Evolutionary conservation across 768 basidiomycete species (phyloP), one percentile per base, ranked within the genome.

Genomic region (Mycena galericulata): DNA sequence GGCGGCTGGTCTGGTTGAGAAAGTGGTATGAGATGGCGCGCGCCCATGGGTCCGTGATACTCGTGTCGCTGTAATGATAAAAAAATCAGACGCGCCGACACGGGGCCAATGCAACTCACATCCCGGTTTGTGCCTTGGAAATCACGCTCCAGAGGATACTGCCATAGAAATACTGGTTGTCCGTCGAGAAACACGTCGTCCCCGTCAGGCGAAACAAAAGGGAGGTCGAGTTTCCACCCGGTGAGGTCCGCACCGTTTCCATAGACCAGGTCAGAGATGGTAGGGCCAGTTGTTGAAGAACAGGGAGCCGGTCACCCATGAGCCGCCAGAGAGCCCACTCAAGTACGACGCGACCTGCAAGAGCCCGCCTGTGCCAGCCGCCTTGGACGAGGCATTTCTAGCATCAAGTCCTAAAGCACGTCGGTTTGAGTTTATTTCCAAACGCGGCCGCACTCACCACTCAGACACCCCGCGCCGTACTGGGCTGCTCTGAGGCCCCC

Each of bases 21-120:
- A 93, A 93, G 75, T 94, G 93, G 69, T 91, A 90, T 1, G 90
- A 85, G 36, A 94, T 84, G 75, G 89, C 86, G 1, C 90, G 87
- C 0, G 85, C 76, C 86, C 89, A 92, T 8, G 88, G 79, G 73
- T 93, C 92, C 1, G 87, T 87, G 49, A 92, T 64, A 61, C 90
- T 90, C 22, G 89, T 90, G 73, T 90, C 86, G 43, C 90, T 91
- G 68, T 0, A 59, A 32, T 53, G 53, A 38, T 63, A 46, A 4
- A 55, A 4, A 32, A 46, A n/a, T 46, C 41, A 61, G 46, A 34
- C 17, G 14, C 34, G n/a, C 6, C 26, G 24, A 41, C 14, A 47
- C 1, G 29, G 51, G 43, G 20, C 2, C 63, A 69, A 32, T 62
- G 20, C 60, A 46, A 80, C 88, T 72, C 67, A 88, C 89, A 92